Base-by-base conservation (phyloP, 805 yeast species). In the Candida sanyiensis region DNA sequence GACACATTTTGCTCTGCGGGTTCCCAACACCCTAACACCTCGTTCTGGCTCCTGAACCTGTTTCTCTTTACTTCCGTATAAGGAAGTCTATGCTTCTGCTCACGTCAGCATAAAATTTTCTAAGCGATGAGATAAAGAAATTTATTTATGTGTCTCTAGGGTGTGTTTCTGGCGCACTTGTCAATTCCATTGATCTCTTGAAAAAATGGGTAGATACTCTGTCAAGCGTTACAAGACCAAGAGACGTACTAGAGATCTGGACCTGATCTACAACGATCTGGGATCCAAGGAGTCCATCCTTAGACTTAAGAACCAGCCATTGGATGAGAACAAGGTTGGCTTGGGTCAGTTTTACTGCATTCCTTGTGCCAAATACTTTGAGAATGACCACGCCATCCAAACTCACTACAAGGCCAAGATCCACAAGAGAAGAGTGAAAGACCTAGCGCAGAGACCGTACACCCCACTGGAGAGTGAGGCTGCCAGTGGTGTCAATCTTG, bases 291-390 rank as follows among this genome's bases (percentile, higher is more conserved):
- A 79, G 27, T 64, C 80, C n/a, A 80, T 87, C 39, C 61, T 70
- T 40, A 66, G 70, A 29, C 68, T 88, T 41, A 73, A 84, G 57
- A 80, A 83, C 57, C 97, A 90, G 62, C 83, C 86, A 5, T 61
- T 84, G 40, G 96, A 90, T 61, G 97, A 90, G 63, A 76, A 79
- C 31, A 81, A 82, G 56, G 89, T 97, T 1, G 99, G 99, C 2
- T 65, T 93, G 48, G 99, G 96, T 12, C 97, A 93, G 62, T 82
- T 76, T 62, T 93, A 86, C 61, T 93, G 97, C 62, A 72, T 93
- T 38, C 95, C 88, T 47, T 93, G 99, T 69, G 94, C 95, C 35
- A 84, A 82, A 58, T 87, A 93, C 62, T 87, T 78, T 55, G 96
- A 89, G 58, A 79, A 80, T 41, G 87, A 83, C 32, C 59, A 63